Evolutionary conservation across 2,329 filamentous ascomycete species (phyloP).

Genomic region (Trichophyton mentagrophytes): DNA sequence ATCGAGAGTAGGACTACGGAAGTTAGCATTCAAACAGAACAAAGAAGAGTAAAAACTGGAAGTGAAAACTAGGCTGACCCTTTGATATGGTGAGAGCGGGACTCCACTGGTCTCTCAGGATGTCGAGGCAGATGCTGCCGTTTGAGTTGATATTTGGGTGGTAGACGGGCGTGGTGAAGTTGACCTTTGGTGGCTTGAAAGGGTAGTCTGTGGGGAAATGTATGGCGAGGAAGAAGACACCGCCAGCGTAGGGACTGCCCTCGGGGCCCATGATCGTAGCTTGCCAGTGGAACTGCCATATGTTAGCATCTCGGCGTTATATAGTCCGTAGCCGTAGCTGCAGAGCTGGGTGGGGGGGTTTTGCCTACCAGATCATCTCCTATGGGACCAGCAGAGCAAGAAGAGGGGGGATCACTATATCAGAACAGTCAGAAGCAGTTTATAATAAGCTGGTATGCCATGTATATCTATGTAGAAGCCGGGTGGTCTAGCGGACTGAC

Average conservation of each 20-base stretch:
- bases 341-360: conserved; percentile 11
- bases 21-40: not conserved
- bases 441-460: not conserved
- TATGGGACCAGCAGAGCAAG: conserved; percentile 92
- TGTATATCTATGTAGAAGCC: not conserved
- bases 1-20: conserved; percentile 28
- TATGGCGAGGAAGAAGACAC: conserved; percentile 97
- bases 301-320: not conserved
- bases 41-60: not conserved
- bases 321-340: not conserved
- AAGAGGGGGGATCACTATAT: conserved; percentile 86
- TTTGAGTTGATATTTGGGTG: conserved; percentile 99
- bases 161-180: conserved; percentile 99
- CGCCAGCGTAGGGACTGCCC: conserved; percentile 93
- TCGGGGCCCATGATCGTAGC: conserved; percentile 99
- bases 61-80: conserved; percentile 49
- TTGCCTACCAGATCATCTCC: conserved; percentile 88
- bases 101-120: conserved; percentile 97
- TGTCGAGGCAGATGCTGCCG: conserved; percentile 96
- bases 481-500: no score
- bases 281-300: conserved; percentile 91
- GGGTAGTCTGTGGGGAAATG: conserved; percentile 99
- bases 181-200: conserved; percentile 99
- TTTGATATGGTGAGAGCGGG: conserved; percentile 97
- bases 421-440: not conserved